A percentile compares a stretch with the other conserved stretches of the same genome.
These are phyloP conservation scores for Neodidymelliopsis sp. DNA, from an alignment of 2,329 filamentous ascomycete genomes.

Conservation along the genomic window DNA sequence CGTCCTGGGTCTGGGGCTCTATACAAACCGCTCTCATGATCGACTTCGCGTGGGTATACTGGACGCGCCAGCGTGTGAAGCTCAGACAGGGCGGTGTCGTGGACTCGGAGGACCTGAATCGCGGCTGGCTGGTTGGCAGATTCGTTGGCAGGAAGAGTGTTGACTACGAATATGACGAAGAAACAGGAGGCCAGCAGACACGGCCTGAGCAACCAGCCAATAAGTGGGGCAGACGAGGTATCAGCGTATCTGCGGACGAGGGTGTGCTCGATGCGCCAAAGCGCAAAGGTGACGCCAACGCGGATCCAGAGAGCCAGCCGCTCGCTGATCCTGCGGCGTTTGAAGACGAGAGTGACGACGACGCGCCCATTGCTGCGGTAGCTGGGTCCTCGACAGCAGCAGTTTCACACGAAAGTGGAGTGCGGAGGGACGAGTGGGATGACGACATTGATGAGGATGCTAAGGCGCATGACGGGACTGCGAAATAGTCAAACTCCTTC, in stretches of 20 bases:
- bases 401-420: conserved; percentile 38
- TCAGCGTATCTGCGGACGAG: conserved; percentile 68
- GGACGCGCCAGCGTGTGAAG: conserved; percentile 91
- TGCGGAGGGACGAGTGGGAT: conserved; percentile 50
- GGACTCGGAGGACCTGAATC: conserved; percentile 85
- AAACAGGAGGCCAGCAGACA: conserved; percentile 58
- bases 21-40: conserved; percentile 89
- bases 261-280: conserved; percentile 48
- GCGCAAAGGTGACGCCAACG: conserved; percentile 24
- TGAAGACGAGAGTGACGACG: conserved; percentile 54
- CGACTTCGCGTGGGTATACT: conserved; percentile 98
- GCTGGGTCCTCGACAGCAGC: conserved; percentile 19
- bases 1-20: conserved; percentile 84
- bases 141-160: conserved; percentile 63
- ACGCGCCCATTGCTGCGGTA: conserved; percentile 38
- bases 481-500: conserved; percentile 2
- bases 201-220: conserved; percentile 44
- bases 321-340: conserved; percentile 57
- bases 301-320: conserved; percentile 45
- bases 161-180: conserved; percentile 62
- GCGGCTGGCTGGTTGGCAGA: conserved; percentile 82
- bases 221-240: conserved; percentile 65
- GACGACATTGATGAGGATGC: conserved; percentile 48
- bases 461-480: conserved; percentile 32
- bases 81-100: conserved; percentile 86